These are phyloP conservation scores for Penicillium sp. DNA, from an alignment of 2,329 filamentous ascomycete genomes.

Conservation along the genomic window DNA sequence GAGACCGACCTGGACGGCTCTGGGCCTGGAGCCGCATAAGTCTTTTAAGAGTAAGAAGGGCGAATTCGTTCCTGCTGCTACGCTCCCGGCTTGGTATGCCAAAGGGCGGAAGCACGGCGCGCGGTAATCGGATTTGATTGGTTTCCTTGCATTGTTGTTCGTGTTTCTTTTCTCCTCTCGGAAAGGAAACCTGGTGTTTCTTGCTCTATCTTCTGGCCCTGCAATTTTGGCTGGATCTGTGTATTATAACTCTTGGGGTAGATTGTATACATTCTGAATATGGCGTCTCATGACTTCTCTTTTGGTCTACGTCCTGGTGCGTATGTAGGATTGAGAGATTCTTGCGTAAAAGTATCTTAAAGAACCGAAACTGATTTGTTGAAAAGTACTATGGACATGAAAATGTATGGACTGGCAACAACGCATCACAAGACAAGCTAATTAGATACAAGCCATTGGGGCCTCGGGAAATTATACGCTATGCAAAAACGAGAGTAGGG, in stretches of 20 bases:
- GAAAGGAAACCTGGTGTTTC: conserved; percentile 18
- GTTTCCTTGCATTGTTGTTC: conserved; percentile 16
- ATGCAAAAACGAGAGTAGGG: conserved; percentile 17
- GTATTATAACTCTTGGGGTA: conserved; percentile 14
- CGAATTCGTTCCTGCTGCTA: not conserved
- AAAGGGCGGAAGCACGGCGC: conserved; percentile 13
- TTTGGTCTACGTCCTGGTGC: conserved; percentile 10
- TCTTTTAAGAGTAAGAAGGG: conserved; percentile 15
- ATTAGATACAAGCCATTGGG: conserved; percentile 12
- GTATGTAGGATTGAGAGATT: not conserved
- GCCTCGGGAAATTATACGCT: conserved; percentile 14
- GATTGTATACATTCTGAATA: conserved; percentile 12
- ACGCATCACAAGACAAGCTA: conserved; percentile 6
- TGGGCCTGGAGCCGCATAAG: conserved; percentile 38
- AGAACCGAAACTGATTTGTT: not conserved
- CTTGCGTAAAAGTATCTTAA: not conserved
- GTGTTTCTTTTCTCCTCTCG: conserved; percentile 7
- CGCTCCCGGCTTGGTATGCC: conserved; percentile 5
- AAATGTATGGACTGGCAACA: conserved; percentile 5
- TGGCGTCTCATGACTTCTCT: conserved; percentile 7
- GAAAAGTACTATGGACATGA: conserved; percentile 8
- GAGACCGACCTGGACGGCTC: conserved; percentile 51
- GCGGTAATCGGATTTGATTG: conserved; percentile 8
- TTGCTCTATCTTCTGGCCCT: conserved; percentile 16
- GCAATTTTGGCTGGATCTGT: conserved; percentile 11